Evolutionary conservation across 2,329 filamentous ascomycete species (phyloP).

Genomic region (Paraconiothyrium sp.): DNA sequence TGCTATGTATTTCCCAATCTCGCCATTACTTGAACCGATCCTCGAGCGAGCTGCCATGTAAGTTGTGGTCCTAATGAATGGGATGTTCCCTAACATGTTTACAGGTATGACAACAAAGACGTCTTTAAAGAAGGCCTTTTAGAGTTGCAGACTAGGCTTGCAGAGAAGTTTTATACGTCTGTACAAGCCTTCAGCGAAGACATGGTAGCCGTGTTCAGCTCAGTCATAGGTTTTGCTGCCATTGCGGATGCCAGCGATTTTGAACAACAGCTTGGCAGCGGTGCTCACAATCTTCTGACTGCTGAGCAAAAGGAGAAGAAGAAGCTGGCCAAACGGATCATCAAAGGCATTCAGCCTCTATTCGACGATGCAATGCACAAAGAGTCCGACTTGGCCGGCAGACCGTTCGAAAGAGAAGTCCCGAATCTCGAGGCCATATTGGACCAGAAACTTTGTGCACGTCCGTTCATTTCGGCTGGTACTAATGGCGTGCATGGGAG

Average conservation of each 20-base stretch:
- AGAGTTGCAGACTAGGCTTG: conserved; percentile 62
- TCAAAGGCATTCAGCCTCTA: conserved; percentile 81
- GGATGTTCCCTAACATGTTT: conserved; percentile 11
- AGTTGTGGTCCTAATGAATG: conserved; percentile 58
- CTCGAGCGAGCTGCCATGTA: conserved; percentile 83
- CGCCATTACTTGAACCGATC: conserved; percentile 77
- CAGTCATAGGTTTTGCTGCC: conserved; percentile 62
- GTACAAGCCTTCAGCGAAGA: conserved; percentile 69
- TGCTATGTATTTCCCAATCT: conserved; percentile 89
- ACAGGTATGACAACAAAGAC: conserved; percentile 58
- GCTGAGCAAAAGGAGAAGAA: conserved; percentile 81
- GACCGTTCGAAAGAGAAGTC: conserved; percentile 73
- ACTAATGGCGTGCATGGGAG: conserved; percentile 34
- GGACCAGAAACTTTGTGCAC: conserved; percentile 70
- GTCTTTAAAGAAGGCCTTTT: conserved; percentile 65
- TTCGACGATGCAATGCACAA: conserved; percentile 79
- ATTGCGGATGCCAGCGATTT: conserved; percentile 51
- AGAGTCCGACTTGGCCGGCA: conserved; percentile 81
- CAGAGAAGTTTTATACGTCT: conserved; percentile 67
- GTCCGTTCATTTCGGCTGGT: conserved; percentile 46
- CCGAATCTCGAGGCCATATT: conserved; percentile 79
- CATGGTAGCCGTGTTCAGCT: conserved; percentile 64
- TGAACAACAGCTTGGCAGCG: conserved; percentile 53
- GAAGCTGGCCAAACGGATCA: conserved; percentile 86
- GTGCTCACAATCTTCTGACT: conserved; percentile 53